phyloP scores from a whole-genome alignment of 2,329 filamentous ascomycete species.

The Leptographium wingfieldii region DNA sequence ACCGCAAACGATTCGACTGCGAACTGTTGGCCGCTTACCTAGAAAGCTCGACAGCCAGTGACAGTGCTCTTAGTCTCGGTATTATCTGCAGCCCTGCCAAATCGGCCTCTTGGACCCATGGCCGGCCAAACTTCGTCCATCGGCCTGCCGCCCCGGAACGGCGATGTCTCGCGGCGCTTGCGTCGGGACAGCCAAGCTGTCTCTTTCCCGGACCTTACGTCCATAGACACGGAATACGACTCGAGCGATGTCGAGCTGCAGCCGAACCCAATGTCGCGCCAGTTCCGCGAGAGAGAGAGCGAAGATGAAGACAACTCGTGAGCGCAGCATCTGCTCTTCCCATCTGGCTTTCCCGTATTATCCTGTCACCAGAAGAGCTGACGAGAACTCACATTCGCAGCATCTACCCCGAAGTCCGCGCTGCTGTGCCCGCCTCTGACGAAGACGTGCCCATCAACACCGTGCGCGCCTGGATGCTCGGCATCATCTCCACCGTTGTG shows the following conservation, averaged over 20 bases:
- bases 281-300: neutral
- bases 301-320: neutral
- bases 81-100: neutral
- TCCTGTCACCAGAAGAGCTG: neutral
- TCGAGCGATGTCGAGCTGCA: neutral
- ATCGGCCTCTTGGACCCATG: neutral
- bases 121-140: neutral
- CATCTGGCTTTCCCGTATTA: neutral
- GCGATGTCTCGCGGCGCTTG: neutral
- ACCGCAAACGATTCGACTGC: too few relatives aligned
- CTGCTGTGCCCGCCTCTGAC: conserved; percentile 36
- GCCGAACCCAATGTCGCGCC: neutral
- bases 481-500: neutral
- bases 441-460: neutral
- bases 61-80: neutral
- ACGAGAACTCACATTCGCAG: neutral
- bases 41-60: too few relatives aligned
- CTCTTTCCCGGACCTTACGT: neutral
- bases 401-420: conserved; percentile 18
- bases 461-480: neutral
- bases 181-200: neutral
- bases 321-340: neutral
- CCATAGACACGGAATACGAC: neutral
- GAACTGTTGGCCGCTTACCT: too few relatives aligned
- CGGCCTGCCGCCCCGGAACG: neutral